Conservation (phyloP, 345 rosid species). For the Noccaea caerulescens region DNA sequence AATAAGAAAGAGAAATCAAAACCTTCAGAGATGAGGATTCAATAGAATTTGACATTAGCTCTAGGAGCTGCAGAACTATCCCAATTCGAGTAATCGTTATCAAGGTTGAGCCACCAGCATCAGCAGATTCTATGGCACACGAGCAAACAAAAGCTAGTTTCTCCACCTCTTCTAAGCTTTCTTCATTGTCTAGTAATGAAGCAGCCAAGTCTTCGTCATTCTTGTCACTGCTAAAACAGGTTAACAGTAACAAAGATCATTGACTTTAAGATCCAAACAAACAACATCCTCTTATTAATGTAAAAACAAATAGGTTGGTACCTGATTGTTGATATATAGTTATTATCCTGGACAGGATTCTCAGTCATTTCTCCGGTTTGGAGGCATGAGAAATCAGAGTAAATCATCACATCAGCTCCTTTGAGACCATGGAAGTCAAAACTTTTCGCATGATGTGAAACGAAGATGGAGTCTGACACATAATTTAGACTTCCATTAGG, state of each 20-base stretch:
- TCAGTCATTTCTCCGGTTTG: slow-evolving; percentile 46
- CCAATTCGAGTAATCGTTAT: slow-evolving; percentile 64
- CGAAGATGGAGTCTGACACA: slow-evolving; percentile 63
- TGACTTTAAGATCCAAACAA: slow-evolving; percentile 5
- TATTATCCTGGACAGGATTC: slow-evolving; percentile 29
- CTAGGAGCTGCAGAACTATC: slow-evolving; percentile 65
- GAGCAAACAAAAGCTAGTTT: slow-evolving; percentile 72
- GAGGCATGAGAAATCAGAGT: slow-evolving; percentile 61
- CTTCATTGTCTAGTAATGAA: slow-evolving; percentile 49
- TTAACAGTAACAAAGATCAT: slow-evolving; percentile 8
- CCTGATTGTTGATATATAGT: slow-evolving; percentile 52
- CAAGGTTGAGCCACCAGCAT: slow-evolving; percentile 80
- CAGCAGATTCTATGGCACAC: slow-evolving; percentile 62
- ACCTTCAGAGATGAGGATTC: slow-evolving; percentile 63
- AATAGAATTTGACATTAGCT: slow-evolving; percentile 55
- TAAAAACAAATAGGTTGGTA: slow-evolving; percentile 26
- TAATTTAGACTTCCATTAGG: slow-evolving; percentile 59
- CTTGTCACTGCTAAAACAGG: slow-evolving; percentile 41
- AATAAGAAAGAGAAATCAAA: slow-evolving; percentile 10
- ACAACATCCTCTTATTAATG: background rate
- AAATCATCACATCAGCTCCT: slow-evolving; percentile 61
- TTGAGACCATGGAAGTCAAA: slow-evolving; percentile 59
- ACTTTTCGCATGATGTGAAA: slow-evolving; percentile 59
- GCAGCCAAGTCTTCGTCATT: slow-evolving; percentile 46
- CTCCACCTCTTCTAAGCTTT: slow-evolving; percentile 63